Conservation (phyloP, 2,329 filamentous ascomycete species). For the Pyricularia sp. region DNA sequence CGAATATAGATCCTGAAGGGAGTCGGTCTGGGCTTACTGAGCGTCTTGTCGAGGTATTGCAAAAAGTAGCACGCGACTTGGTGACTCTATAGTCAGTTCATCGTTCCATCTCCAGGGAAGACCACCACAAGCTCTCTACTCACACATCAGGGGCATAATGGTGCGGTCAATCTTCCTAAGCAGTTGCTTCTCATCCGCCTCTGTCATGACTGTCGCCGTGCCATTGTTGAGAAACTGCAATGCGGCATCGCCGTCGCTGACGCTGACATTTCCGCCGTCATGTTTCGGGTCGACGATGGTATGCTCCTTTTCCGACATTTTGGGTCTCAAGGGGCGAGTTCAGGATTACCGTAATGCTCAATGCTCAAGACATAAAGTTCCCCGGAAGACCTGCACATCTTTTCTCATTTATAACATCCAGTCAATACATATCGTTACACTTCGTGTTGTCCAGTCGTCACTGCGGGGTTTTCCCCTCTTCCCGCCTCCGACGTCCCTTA, state of each 20-base stretch:
- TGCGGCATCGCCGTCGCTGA: neutral
- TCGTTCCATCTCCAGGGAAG: neutral
- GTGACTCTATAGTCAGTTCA: neutral
- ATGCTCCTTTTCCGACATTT: neutral
- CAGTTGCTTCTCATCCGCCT: constrained; percentile 5
- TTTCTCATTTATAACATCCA: neutral
- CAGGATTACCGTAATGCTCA: neutral
- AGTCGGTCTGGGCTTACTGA: neutral
- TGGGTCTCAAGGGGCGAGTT: neutral
- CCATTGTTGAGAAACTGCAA: neutral
- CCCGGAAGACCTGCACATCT: neutral
- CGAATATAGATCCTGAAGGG: constrained; percentile 4
- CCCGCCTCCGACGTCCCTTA: neutral
- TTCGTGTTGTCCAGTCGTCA: neutral
- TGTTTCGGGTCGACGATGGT: neutral
- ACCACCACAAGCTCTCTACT: neutral
- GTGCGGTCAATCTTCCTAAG: constrained; percentile 20
- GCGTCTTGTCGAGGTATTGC: neutral
- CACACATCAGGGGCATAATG: constrained; percentile 20
- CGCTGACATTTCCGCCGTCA: neutral
- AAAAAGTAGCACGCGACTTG: neutral
- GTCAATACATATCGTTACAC: neutral
- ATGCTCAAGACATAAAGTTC: neutral
- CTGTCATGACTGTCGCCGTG: neutral
- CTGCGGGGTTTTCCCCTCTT: neutral